phyloP scores from a whole-genome alignment of 768 basidiomycete species.

The Naematelia encephala region DNA sequence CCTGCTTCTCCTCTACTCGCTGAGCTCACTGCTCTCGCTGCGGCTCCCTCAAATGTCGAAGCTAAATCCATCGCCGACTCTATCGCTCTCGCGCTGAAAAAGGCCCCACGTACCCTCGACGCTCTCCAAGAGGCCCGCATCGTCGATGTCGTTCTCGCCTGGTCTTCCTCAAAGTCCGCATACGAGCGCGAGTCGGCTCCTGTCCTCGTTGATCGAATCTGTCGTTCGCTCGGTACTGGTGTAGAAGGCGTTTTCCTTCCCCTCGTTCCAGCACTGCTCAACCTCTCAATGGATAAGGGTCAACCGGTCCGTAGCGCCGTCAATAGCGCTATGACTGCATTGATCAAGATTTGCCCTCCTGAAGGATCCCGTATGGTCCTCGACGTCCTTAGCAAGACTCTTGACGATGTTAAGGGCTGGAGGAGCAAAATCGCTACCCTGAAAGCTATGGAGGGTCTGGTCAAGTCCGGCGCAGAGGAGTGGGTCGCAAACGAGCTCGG shows the following conservation, averaged over 20 bases:
- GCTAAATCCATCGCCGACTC: conserved; percentile 48
- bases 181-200: conserved; percentile 50
- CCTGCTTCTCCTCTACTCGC: conserved; percentile 38
- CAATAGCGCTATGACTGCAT: conserved; percentile 72
- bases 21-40: conserved; percentile 39
- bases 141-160: conserved; percentile 39
- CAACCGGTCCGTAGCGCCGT: conserved; percentile 83
- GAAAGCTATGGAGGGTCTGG: conserved; percentile 76
- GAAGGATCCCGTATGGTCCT: conserved; percentile 69
- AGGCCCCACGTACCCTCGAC: conserved; percentile 33
- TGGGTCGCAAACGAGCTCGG: conserved; percentile 84
- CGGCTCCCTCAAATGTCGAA: conserved; percentile 44
- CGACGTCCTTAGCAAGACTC: conserved; percentile 58
- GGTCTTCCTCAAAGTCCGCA: conserved; percentile 40
- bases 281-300: conserved; percentile 88
- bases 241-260: conserved; percentile 71
- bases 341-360: conserved; percentile 77
- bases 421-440: conserved; percentile 87
- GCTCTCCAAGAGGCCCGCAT: conserved; percentile 40
- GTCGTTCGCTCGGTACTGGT: conserved; percentile 55
- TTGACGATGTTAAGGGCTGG: conserved; percentile 83
- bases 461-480: conserved; percentile 54
- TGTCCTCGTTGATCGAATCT: conserved; percentile 49
- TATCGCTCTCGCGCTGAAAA: conserved; percentile 45
- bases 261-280: conserved; percentile 66